Conservation (phyloP, 495 filamentous ascomycete genomes). For the Aspergillus coremiiformis region DNA sequence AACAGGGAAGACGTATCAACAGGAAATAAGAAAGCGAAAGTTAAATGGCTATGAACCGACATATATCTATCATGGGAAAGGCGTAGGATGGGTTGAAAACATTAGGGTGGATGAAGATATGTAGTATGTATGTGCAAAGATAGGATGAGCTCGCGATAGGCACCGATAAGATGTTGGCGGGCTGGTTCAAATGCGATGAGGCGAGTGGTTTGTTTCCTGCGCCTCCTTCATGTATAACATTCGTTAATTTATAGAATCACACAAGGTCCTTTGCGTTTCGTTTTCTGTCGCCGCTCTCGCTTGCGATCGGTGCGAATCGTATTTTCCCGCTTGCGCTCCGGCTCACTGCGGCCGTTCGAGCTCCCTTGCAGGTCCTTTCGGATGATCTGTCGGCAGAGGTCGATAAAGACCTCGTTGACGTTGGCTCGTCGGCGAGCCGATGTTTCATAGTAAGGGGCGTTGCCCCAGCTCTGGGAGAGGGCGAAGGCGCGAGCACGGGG, state of each 20-base stretch:
- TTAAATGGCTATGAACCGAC: constrained; percentile 14
- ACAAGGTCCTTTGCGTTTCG: constrained; percentile 32
- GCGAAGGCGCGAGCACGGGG: constrained; percentile 74
- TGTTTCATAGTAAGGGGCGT: constrained; percentile 91
- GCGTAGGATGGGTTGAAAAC: constrained; percentile 17
- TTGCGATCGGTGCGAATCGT: constrained; percentile 27
- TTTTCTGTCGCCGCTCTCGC: constrained; percentile 22
- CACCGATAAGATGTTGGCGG: background rate
- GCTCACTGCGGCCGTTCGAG: constrained; percentile 34
- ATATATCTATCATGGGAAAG: constrained; percentile 20
- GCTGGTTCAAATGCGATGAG: background rate
- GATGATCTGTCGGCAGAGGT: constrained; percentile 89
- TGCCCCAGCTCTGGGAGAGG: constrained; percentile 83
- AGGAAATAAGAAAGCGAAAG: constrained; percentile 4
- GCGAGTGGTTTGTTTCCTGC: constrained; percentile 3
- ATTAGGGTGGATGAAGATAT: constrained; percentile 1
- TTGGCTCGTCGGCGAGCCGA: constrained; percentile 78
- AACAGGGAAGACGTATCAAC: constrained; percentile 6
- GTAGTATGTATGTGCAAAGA: constrained; percentile 8
- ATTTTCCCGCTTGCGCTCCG: constrained; percentile 31
- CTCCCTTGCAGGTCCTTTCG: constrained; percentile 54
- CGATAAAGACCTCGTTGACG: constrained; percentile 91
- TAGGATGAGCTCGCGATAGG: constrained; percentile 3
- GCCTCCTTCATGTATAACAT: background rate
- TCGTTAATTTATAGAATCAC: constrained; percentile 32